Percentiles rank a stretch among this genome's conserved stretches.
These are phyloP conservation scores for Raffaelea albimanens DNA, from an alignment of 2,329 filamentous ascomycete genomes.

Conservation along the genomic window DNA sequence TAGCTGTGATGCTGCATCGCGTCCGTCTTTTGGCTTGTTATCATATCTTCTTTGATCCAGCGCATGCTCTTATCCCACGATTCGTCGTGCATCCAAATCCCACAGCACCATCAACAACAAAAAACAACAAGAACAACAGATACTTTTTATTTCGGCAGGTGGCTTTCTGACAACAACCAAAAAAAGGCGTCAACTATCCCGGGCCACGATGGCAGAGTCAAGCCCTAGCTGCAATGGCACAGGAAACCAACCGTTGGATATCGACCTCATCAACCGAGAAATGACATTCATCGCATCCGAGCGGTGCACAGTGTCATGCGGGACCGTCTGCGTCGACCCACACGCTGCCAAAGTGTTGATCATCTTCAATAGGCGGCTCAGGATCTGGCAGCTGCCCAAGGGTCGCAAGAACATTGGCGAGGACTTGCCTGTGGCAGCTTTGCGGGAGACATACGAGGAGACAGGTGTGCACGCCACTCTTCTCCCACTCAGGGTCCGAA, in stretches of 20 bases:
- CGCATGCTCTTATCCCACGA: too few species aligned
- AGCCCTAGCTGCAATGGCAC: background rate
- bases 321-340: conserved; percentile 34
- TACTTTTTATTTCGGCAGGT: too few species aligned
- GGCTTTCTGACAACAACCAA: too few species aligned
- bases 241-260: conserved; percentile 11
- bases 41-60: too few species aligned
- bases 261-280: conserved; percentile 20
- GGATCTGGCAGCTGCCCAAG: conserved; percentile 37
- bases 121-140: too few species aligned
- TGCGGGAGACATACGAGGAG: conserved; percentile 39
- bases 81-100: too few species aligned
- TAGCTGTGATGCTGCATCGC: too few species aligned
- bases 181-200: too few species aligned
- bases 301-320: conserved; percentile 34
- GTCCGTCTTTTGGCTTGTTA: too few species aligned
- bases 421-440: conserved; percentile 28
- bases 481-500: conserved; percentile 29
- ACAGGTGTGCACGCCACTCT: conserved; percentile 31
- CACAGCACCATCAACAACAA: too few species aligned
- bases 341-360: conserved; percentile 26
- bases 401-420: conserved; percentile 39
- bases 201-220: background rate
- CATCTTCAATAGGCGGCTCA: conserved; percentile 31
- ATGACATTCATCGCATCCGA: conserved; percentile 31